A percentile compares a stretch with the other conserved stretches of the same genome.
phyloP scores from a whole-genome alignment of 352 stramenopile species.

The Phytopythium cucurbitacearum region DNA sequence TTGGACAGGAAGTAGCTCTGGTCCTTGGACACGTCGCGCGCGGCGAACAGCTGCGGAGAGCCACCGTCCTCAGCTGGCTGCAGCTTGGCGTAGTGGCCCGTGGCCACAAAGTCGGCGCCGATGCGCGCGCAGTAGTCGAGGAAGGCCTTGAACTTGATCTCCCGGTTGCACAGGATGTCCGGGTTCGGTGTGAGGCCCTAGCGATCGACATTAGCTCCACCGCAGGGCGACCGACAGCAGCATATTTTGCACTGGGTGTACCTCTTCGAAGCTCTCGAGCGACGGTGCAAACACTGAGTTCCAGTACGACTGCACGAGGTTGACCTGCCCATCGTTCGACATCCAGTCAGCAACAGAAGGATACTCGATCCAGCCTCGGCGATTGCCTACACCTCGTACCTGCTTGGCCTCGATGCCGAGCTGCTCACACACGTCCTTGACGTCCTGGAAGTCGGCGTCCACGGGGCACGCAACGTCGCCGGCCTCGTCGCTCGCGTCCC shows the following conservation, averaged over 20 bases:
- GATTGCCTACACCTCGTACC: conserved; percentile 2
- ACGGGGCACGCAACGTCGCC: conserved; percentile 75
- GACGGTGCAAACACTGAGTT: conserved; percentile 97
- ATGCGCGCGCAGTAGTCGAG: conserved; percentile 86
- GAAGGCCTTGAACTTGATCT: conserved; percentile 99
- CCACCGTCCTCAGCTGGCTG: conserved; percentile 14
- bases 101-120: conserved; percentile 91
- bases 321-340: conserved; percentile 42
- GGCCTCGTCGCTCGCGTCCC: conserved; percentile 93
- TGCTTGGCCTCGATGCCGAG: conserved; percentile 89
- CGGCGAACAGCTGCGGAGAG: conserved; percentile 74
- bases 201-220: neutral
- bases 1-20: conserved; percentile 97
- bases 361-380: neutral
- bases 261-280: conserved; percentile 81
- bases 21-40: conserved; percentile 89
- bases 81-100: conserved; percentile 94
- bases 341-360: conserved; percentile 4
- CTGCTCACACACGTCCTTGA: conserved; percentile 88
- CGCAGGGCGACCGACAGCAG: neutral
- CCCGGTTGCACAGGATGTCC: conserved; percentile 95
- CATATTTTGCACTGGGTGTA: conserved; percentile 3
- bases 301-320: conserved; percentile 96
- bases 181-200: conserved; percentile 89
- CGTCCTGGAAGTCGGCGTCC: conserved; percentile 92